These are phyloP conservation scores for Periconia macrospinosa DNA, from an alignment of 2,329 filamentous ascomycete species.

Conservation along the genomic window DNA sequence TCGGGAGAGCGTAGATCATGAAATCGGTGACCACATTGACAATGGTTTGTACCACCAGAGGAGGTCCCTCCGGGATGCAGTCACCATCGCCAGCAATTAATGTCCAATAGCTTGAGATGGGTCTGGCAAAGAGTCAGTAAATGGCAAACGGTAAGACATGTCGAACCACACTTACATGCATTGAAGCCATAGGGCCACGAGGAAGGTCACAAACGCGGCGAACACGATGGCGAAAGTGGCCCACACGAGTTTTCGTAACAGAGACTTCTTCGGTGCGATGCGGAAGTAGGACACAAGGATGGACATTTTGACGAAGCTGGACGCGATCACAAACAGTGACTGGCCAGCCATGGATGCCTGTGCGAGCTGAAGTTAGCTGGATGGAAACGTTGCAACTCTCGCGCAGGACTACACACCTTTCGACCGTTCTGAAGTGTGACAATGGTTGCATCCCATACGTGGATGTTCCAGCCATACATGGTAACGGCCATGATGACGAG, in stretches of 20 bases:
- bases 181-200: constrained; percentile 42
- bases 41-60: constrained; percentile 46
- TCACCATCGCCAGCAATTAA: constrained; percentile 39
- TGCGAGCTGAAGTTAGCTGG: neutral
- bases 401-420: constrained; percentile 28
- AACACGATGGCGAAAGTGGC: constrained; percentile 37
- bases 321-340: constrained; percentile 42
- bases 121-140: constrained; percentile 37
- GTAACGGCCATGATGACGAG: constrained; percentile 40
- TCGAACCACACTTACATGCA: constrained; percentile 33
- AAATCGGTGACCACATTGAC: constrained; percentile 52
- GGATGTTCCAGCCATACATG: constrained; percentile 42
- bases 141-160: neutral
- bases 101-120: constrained; percentile 50
- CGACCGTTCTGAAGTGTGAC: constrained; percentile 34
- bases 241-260: constrained; percentile 43
- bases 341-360: constrained; percentile 44
- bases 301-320: constrained; percentile 42
- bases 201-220: constrained; percentile 38
- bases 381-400: neutral
- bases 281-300: constrained; percentile 44
- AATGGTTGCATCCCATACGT: constrained; percentile 40
- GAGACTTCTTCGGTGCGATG: constrained; percentile 42
- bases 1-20: constrained; percentile 49
- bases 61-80: constrained; percentile 50